A percentile compares a stretch with the other conserved stretches of the same genome.
Conservation (phyloP, 345 rosid species). For the Aquilaria malaccensis region DNA sequence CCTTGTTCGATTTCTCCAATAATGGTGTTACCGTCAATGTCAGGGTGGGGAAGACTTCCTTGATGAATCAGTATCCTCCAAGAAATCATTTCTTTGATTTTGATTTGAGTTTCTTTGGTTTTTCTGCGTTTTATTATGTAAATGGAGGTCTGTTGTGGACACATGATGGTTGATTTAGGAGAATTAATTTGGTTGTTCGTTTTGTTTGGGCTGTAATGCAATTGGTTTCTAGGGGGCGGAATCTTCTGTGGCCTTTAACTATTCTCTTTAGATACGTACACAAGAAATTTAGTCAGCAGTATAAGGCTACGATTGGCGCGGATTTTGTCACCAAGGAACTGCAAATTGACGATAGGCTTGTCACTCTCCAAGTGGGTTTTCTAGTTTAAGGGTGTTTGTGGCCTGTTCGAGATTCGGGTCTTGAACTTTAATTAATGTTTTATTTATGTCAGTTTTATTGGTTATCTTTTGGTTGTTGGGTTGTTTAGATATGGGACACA, state of each 20-base stretch:
- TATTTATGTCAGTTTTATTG: not conserved
- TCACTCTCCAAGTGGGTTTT: constrained; percentile 70
- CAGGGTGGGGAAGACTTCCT: constrained; percentile 98
- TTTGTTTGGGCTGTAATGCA: not conserved
- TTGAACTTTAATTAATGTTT: not conserved
- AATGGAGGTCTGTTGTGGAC: no score
- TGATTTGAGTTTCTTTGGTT: constrained; percentile 1
- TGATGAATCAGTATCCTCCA: constrained; percentile 98
- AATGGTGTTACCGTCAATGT: constrained; percentile 15
- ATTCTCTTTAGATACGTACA: constrained; percentile 51
- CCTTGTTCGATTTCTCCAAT: not conserved
- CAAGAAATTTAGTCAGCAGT: constrained; percentile 93
- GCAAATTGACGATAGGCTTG: constrained; percentile 87
- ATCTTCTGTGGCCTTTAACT: constrained; percentile 16
- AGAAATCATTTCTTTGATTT: not conserved
- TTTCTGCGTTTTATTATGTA: no score
- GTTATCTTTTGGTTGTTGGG: not conserved
- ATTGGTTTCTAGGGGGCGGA: not conserved
- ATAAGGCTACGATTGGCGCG: constrained; percentile 97
- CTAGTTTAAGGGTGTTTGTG: not conserved
- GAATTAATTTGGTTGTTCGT: not conserved
- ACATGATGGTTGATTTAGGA: not conserved
- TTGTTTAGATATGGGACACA: constrained; percentile 91
- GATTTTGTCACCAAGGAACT: constrained; percentile 98
- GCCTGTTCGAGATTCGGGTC: not conserved